Base-by-base conservation (phyloP, 208 protist genomes). In the Wallacemonas sp. region DNA sequence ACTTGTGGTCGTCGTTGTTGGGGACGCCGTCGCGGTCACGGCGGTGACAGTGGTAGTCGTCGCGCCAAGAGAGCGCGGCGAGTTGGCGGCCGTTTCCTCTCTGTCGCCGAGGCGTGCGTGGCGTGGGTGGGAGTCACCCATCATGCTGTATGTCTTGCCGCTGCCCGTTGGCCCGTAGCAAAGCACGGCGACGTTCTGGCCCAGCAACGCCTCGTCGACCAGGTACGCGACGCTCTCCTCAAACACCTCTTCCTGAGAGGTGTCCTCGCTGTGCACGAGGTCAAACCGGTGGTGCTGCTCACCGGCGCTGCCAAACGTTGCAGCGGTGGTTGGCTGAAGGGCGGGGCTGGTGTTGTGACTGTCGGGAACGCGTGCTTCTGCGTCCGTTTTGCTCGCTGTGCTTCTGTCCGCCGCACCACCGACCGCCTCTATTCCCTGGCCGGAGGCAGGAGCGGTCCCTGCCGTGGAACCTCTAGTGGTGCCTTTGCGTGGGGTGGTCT, bases 111-210 rank as follows among this genome's bases (percentile, higher is more conserved):
- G 13, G 10, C 13, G 53, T 53, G 38, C 33, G 22, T 30, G 29
- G 37, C 50, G 48, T 57, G 54, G 24, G 30, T 48, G 59, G 34
- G 69, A 68, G 39, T 73, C 73, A 33, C 89, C 89, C 79, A 95
- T 95, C 85, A 95, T 92, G 69, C 84, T 95, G 70, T 88, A 89
- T 33, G 89, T 95, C 76, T 95, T 95, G 26, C 89, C 89, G 54
- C 89, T 95, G 33, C 89, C 89, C 3, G 89, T 95, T 1, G 89
- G 86, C 9, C 89, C 89, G 65, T 93, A 93, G 64, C 89, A 95
- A 26, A 92, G 67, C 45, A 95, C 91, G 22, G 82, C 75, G 15
- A 95, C 72, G 63, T 84, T 93, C 67, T 93, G 89, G 26, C 73
- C 89, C 21, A 92, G 65, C 29, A 95, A 68, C 29, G 89, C 89